These are phyloP conservation scores for Fulvia fulva DNA, from an alignment of 2,329 filamentous ascomycete genomes.

Conservation along the genomic window DNA sequence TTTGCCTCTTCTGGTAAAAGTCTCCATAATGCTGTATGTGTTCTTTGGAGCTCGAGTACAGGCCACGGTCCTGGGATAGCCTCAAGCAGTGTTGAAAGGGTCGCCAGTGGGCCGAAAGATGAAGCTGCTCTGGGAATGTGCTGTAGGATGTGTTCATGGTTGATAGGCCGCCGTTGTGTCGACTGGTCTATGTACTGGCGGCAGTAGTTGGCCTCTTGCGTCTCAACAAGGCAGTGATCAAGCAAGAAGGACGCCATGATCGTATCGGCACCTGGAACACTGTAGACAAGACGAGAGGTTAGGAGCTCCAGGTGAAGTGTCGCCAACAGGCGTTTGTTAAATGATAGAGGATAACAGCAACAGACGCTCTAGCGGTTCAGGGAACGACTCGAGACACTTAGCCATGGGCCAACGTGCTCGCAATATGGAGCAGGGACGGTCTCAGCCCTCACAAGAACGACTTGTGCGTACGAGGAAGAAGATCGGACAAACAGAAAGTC, in stretches of 20 bases:
- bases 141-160: slow-evolving; percentile 9
- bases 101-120: slow-evolving; percentile 26
- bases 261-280: neutral
- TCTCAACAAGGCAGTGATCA: slow-evolving; percentile 9
- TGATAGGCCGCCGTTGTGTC: neutral
- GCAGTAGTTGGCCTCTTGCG: slow-evolving; percentile 8
- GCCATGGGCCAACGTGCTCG: neutral
- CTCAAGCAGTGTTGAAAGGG: slow-evolving; percentile 25
- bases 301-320: neutral
- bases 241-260: slow-evolving; percentile 15
- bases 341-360: neutral
- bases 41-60: slow-evolving; percentile 31
- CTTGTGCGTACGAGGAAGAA: slow-evolving; percentile 1
- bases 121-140: slow-evolving; percentile 20
- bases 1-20: slow-evolving; percentile 38
- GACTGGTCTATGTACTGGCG: slow-evolving; percentile 9
- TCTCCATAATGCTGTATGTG: slow-evolving; percentile 37
- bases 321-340: neutral
- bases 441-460: neutral
- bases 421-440: neutral
- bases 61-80: slow-evolving; percentile 27
- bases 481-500: slow-evolving; percentile 13
- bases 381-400: neutral
- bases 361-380: neutral
- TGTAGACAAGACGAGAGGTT: neutral